Base-by-base conservation (phyloP, 106 monocot genomes). In the Dendrobium chrysotoxum region DNA sequence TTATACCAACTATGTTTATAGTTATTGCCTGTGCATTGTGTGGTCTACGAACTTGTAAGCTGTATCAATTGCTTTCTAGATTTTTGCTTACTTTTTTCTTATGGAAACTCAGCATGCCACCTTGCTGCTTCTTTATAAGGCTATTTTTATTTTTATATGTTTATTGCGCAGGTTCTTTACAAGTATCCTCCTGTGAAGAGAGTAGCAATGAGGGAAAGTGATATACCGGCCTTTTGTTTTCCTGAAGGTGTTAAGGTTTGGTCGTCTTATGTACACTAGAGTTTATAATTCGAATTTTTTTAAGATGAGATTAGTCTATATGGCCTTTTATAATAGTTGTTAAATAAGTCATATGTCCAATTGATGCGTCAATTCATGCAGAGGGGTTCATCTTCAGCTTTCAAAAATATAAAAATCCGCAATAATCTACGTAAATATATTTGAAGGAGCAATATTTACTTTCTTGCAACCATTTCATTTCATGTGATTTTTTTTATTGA, bases 181-280 rank as follows among this genome's bases (percentile, higher is more conserved):
- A 94, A 94, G 79, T 98, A 98, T 72, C 97, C 97, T 79, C 97
- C 92, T 68, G 92, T 94, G 65, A 98, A 91, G 85, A 88, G 41
- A 77, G 84, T 83, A 73, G 86, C 85, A 73, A 92, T 89, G 88
- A 87, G 86, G 81, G 94, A 92, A 83, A 86, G 47, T 79, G 97
- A 98, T 84, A 81, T 98, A 72, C 92, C 91, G 46, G 81, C 85
- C 28, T 98, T 98, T 71, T 98, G 97, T 88, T 98, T 98, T 84
- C 97, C 97, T 57, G 90, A 89, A 86, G 98, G 98, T 83, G 89
- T 98, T 65, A 92, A 95, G 92, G 98, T 97, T 80, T 64, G 80
- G 1, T 71, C 17, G 40, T 55, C 79, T 75, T 58, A 66, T 78
- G 64, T 31, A 21, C 18, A 21, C 20, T 41, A 16, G 40, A 35